Evolutionary conservation across 306 rosid species (phyloP).

Genomic region (Bauhinia variegata): DNA sequence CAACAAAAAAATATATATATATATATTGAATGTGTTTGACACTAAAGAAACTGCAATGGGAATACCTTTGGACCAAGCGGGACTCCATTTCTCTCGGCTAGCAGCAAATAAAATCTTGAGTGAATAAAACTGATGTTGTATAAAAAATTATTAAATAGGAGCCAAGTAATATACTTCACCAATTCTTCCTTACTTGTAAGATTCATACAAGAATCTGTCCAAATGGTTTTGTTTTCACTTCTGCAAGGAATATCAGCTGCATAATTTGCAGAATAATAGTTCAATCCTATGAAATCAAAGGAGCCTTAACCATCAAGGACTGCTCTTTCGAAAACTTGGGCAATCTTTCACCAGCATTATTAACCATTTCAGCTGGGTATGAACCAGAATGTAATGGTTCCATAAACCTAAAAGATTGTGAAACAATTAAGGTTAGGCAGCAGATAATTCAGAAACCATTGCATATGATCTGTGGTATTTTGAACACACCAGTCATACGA

Average conservation of each 20-base stretch:
- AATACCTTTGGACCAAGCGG: slow-evolving; percentile 59
- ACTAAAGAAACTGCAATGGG: no score
- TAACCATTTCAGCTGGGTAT: slow-evolving; percentile 57
- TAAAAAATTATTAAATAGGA: slow-evolving; percentile 6
- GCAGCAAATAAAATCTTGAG: background rate
- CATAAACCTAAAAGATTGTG: slow-evolving; percentile 50
- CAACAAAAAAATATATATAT: no score
- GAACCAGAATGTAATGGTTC: slow-evolving; percentile 60
- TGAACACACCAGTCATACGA: slow-evolving; percentile 38
- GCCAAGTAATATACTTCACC: background rate
- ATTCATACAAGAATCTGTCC: slow-evolving; percentile 42
- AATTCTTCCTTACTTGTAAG: slow-evolving; percentile 40
- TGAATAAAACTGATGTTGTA: background rate
- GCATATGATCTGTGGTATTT: no score
- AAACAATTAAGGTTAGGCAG: no score
- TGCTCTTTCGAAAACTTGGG: slow-evolving; percentile 53
- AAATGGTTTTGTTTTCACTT: slow-evolving; percentile 21
- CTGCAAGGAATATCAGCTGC: slow-evolving; percentile 42
- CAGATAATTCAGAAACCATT: no score
- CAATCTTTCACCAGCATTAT: slow-evolving; percentile 47
- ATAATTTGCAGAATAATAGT: slow-evolving; percentile 58
- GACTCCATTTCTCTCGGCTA: slow-evolving; percentile 46
- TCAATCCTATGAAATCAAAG: slow-evolving; percentile 64
- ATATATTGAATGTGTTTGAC: no score
- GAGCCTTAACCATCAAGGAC: slow-evolving; percentile 52